Evolutionary conservation across 2,329 filamentous ascomycete species (phyloP).

Genomic region (Alternaria triticimaculans): DNA sequence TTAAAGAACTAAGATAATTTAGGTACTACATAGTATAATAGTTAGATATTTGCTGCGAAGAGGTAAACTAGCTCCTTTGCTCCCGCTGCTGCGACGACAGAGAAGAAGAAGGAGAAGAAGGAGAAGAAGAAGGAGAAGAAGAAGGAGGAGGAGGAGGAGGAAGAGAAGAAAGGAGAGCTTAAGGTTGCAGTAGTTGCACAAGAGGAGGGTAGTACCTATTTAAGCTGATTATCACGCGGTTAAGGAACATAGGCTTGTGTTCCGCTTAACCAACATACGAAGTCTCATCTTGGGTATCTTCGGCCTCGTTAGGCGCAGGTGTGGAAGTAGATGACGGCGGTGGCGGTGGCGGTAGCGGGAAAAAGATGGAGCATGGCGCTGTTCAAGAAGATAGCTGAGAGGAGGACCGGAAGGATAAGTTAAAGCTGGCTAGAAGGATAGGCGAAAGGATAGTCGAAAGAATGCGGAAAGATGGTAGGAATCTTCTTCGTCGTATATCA

Average conservation of each 20-base stretch:
- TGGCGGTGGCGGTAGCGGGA: not conserved
- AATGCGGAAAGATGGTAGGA: not conserved
- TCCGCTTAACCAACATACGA: not conserved
- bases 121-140: no score
- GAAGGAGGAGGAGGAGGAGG: no score
- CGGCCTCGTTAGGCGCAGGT: not conserved
- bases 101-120: constrained; percentile 39
- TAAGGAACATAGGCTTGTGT: not conserved
- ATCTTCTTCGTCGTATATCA: not conserved
- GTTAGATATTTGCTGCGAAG: constrained; percentile 62
- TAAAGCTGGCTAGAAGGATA: not conserved
- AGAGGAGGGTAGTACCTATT: not conserved
- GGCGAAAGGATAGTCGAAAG: not conserved
- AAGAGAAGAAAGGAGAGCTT: constrained; percentile 47
- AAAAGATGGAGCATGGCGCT: not conserved
- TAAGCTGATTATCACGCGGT: not conserved
- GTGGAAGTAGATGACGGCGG: not conserved
- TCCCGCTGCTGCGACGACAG: constrained; percentile 54
- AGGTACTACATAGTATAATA: constrained; percentile 61
- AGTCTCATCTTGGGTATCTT: not conserved
- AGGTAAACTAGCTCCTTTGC: constrained; percentile 42
- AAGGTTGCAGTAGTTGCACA: constrained; percentile 11
- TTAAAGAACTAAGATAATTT: constrained; percentile 70
- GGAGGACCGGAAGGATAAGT: not conserved
- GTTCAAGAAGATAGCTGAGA: not conserved